These are phyloP conservation scores for Yarrowia hollandica DNA, from an alignment of 805 yeast genomes.

Conservation along the genomic window DNA sequence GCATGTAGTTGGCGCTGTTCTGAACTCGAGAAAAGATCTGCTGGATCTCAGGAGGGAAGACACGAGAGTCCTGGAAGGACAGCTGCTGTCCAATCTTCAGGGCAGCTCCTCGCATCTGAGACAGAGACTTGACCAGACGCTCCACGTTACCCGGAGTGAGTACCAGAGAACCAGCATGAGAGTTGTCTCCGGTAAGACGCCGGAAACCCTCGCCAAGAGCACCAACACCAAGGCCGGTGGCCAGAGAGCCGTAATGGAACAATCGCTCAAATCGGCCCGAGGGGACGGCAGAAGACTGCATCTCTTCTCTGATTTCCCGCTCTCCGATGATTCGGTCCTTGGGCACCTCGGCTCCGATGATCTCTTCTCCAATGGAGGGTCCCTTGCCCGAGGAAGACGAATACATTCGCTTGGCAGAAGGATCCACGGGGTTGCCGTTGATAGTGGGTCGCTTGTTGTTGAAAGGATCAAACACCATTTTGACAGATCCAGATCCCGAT, in stretches of 20 bases:
- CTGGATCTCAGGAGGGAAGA: conserved; percentile 83
- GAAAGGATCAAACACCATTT: conserved; percentile 11
- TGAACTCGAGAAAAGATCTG: conserved; percentile 80
- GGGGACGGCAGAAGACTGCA: conserved; percentile 75
- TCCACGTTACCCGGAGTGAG: conserved; percentile 83
- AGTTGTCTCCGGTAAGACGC: conserved; percentile 46
- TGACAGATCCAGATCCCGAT: conserved; percentile 4
- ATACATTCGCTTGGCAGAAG: conserved; percentile 21
- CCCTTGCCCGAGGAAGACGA: conserved; percentile 11
- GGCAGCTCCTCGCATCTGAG: conserved; percentile 99
- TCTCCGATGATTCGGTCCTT: conserved; percentile 23
- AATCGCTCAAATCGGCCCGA: conserved; percentile 81
- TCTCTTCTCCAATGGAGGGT: conserved; percentile 11
- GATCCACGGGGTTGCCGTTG: neutral
- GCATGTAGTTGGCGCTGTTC: conserved; percentile 96
- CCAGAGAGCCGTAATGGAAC: conserved; percentile 89
- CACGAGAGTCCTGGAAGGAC: conserved; percentile 87
- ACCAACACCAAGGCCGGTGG: conserved; percentile 86
- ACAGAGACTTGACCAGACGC: conserved; percentile 79
- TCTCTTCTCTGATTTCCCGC: conserved; percentile 38
- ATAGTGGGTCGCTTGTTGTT: conserved; percentile 22
- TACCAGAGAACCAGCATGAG: conserved; percentile 53
- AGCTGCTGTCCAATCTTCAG: conserved; percentile 95
- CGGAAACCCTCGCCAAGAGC: conserved; percentile 76
- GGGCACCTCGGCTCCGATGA: conserved; percentile 8